These are phyloP conservation scores for Teunomyces barrocoloradensis DNA, from an alignment of 805 yeast species.

Conservation along the genomic window DNA sequence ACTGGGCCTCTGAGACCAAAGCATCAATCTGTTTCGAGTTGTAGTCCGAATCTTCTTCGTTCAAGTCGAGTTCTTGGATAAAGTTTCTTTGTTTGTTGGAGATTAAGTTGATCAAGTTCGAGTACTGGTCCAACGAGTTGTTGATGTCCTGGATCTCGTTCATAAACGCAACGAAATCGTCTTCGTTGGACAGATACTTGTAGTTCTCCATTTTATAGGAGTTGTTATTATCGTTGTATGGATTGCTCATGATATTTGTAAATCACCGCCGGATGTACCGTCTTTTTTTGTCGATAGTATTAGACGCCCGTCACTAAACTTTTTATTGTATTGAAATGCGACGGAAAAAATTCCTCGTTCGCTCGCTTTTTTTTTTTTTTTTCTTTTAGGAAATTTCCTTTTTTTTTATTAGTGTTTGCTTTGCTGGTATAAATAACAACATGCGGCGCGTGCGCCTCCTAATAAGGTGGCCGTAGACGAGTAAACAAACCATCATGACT, in stretches of 20 bases:
- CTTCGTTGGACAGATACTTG: constrained; percentile 28
- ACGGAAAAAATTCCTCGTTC: background rate
- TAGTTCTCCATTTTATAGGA: constrained; percentile 26
- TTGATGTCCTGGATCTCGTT: constrained; percentile 45
- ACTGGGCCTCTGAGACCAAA: constrained; percentile 72
- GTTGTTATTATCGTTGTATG: constrained; percentile 19
- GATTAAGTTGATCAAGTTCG: constrained; percentile 36
- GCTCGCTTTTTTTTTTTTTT: background rate
- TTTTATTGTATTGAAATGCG: background rate
- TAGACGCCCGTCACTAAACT: constrained; percentile 4
- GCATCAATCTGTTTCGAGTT: constrained; percentile 75
- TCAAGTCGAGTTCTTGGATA: constrained; percentile 40
- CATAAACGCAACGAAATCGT: constrained; percentile 45
- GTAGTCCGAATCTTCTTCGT: constrained; percentile 51
- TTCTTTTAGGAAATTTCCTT: background rate
- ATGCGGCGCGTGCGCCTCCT: too few relatives aligned
- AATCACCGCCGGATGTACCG: background rate
- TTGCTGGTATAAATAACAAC: background rate
- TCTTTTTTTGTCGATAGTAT: background rate
- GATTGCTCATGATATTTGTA: constrained; percentile 36
- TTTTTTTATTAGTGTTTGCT: background rate
- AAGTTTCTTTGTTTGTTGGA: constrained; percentile 40
- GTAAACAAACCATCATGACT: too few relatives aligned
- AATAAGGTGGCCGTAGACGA: too few relatives aligned
- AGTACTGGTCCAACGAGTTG: constrained; percentile 40